These are phyloP conservation scores for Gaeumannomyces tritici DNA, from an alignment of 2,329 filamentous ascomycete species.

Conservation along the genomic window DNA sequence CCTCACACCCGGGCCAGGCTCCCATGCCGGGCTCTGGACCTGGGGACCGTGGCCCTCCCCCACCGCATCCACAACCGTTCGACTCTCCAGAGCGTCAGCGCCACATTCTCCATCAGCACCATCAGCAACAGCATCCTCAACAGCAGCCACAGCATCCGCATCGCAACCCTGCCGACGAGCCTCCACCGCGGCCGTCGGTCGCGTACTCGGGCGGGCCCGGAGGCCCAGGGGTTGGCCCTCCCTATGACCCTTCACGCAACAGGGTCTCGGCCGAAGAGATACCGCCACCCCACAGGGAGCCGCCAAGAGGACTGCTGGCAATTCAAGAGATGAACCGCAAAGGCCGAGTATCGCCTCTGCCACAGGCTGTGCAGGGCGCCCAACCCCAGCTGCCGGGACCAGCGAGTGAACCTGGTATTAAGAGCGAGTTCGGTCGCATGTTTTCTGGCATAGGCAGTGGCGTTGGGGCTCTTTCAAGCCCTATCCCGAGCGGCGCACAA, in stretches of 20 bases:
- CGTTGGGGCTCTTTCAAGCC: slow-evolving; percentile 42
- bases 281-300: slow-evolving; percentile 40
- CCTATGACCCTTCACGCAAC: slow-evolving; percentile 32
- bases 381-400: slow-evolving; percentile 73
- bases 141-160: slow-evolving; percentile 16
- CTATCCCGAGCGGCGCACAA: slow-evolving; percentile 31
- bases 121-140: slow-evolving; percentile 23
- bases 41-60: slow-evolving; percentile 15
- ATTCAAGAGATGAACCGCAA: slow-evolving; percentile 74
- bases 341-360: slow-evolving; percentile 77
- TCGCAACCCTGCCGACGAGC: slow-evolving; percentile 30
- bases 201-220: slow-evolving; percentile 32
- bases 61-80: slow-evolving; percentile 27
- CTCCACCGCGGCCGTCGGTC: slow-evolving; percentile 37
- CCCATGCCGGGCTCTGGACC: slow-evolving; percentile 9
- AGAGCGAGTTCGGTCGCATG: slow-evolving; percentile 90
- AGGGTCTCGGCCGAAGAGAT: slow-evolving; percentile 37
- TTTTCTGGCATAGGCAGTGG: slow-evolving; percentile 78
- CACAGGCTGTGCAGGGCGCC: slow-evolving; percentile 87
- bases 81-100: slow-evolving; percentile 42
- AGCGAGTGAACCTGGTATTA: slow-evolving; percentile 77
- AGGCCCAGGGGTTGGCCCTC: slow-evolving; percentile 18
- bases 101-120: slow-evolving; percentile 26
- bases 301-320: slow-evolving; percentile 60
- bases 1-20: slow-evolving; percentile 22